Evolutionary conservation across 2,329 filamentous ascomycete species (phyloP).

Genomic region (Ceratocystis lukuohia): DNA sequence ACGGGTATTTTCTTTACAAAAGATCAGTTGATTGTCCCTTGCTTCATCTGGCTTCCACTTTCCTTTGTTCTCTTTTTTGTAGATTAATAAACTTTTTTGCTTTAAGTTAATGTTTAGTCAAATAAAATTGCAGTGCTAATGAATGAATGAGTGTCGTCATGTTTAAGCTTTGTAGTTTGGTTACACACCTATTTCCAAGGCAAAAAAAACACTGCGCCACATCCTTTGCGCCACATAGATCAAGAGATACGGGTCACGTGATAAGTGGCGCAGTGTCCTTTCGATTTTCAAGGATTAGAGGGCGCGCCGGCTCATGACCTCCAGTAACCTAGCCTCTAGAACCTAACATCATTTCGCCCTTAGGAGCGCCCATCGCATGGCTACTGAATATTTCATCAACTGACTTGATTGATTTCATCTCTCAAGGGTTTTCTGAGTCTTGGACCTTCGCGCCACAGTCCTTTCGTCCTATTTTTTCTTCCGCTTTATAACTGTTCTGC

Average conservation of each 20-base stretch:
- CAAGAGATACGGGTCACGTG: background rate
- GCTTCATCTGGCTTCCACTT: background rate
- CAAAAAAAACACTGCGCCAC: background rate
- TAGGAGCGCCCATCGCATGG: background rate
- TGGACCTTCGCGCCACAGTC: background rate
- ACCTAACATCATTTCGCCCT: background rate
- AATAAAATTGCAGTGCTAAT: background rate
- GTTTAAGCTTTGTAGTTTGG: background rate
- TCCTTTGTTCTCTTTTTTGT: background rate
- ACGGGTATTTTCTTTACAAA: background rate
- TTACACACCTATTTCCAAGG: background rate
- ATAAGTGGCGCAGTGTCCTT: background rate
- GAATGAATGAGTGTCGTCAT: background rate
- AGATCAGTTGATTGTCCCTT: background rate
- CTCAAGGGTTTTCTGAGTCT: background rate
- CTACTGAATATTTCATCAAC: background rate
- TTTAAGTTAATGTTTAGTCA: background rate
- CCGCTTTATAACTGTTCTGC: background rate
- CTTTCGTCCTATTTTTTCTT: background rate
- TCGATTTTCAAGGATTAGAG: background rate
- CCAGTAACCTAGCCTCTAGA: background rate
- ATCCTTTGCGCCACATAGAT: background rate
- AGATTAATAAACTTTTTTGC: conserved; percentile 4
- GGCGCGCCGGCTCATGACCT: background rate
- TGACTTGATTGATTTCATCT: conserved; percentile 2